These are phyloP conservation scores for Drosera spatulata DNA, from an alignment of 179 eudicot genomes.

Conservation along the genomic window DNA sequence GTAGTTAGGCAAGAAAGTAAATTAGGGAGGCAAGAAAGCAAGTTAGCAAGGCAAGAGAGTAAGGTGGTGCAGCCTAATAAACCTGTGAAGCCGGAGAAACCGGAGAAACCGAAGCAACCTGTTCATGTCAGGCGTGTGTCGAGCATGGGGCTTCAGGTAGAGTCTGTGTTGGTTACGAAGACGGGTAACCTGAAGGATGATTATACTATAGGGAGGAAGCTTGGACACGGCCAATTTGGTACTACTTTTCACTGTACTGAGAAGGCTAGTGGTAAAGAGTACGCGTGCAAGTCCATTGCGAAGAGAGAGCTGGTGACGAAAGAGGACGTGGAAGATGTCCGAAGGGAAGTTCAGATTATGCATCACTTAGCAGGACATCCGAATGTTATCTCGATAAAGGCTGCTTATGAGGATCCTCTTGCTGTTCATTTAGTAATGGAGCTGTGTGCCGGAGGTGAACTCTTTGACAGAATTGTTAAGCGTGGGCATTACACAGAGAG, in stretches of 20 bases:
- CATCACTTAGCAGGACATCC: slow-evolving; percentile 56
- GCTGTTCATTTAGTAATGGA: slow-evolving; percentile 70
- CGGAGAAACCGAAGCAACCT: slow-evolving; percentile 7
- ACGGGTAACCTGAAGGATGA: slow-evolving; percentile 9
- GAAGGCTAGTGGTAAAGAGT: slow-evolving; percentile 9
- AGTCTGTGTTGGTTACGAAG: slow-evolving; percentile 7
- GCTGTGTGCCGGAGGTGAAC: slow-evolving; percentile 57
- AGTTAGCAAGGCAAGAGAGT: too few species aligned
- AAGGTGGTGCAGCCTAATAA: background rate
- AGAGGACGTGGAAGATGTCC: slow-evolving; percentile 23
- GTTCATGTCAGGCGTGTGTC: slow-evolving; percentile 6
- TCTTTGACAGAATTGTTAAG: slow-evolving; percentile 56
- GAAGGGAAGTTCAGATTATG: slow-evolving; percentile 66
- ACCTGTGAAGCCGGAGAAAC: slow-evolving; percentile 19
- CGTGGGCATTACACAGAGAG: slow-evolving; percentile 60
- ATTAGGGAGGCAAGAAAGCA: too few species aligned
- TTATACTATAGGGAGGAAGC: slow-evolving; percentile 7
- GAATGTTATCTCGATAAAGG: slow-evolving; percentile 41
- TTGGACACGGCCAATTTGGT: slow-evolving; percentile 14
- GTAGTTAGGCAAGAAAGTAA: too few species aligned
- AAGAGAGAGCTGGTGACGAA: slow-evolving; percentile 11
- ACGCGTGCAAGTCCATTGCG: slow-evolving; percentile 11
- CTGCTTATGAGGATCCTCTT: slow-evolving; percentile 53
- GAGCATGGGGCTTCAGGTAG: slow-evolving; percentile 8
- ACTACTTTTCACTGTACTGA: slow-evolving; percentile 7